phyloP scores from a whole-genome alignment of 345 rosid species.

The Salix viminalis region DNA sequence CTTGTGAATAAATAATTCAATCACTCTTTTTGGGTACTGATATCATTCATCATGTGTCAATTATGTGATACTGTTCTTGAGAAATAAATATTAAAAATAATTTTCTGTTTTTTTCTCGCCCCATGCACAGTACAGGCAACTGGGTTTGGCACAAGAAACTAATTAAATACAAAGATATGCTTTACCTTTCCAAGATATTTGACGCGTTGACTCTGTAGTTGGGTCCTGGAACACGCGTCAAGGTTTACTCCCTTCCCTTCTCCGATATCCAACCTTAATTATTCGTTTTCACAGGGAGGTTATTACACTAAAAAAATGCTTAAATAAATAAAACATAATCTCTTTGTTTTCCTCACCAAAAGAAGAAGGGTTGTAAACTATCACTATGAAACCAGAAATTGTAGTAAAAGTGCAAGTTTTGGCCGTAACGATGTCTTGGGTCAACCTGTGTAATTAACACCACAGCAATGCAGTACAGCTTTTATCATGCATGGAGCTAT shows the following conservation, averaged over 20 bases:
- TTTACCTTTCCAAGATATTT: constrained; percentile 74
- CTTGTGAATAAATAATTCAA: too few relatives aligned
- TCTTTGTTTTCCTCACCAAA: constrained; percentile 41
- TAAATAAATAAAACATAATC: background rate
- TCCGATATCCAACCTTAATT: constrained; percentile 66
- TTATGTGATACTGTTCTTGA: too few relatives aligned
- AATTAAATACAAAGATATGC: constrained; percentile 1
- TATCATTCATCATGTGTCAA: too few relatives aligned
- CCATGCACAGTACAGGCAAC: too few relatives aligned
- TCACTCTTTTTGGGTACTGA: too few relatives aligned
- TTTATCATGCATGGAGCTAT: background rate
- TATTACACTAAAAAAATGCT: too few relatives aligned
- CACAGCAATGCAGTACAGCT: background rate
- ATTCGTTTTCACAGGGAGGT: constrained; percentile 16
- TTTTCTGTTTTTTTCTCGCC: too few relatives aligned
- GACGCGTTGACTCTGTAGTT: constrained; percentile 60
- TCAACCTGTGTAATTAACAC: constrained; percentile 45
- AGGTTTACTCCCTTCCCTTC: constrained; percentile 64
- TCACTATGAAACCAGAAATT: constrained; percentile 55
- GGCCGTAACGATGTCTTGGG: constrained; percentile 70
- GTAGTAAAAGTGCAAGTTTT: constrained; percentile 57
- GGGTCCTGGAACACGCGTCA: constrained; percentile 44
- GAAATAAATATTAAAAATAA: too few relatives aligned
- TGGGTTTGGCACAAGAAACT: too few relatives aligned
- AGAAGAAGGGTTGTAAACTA: constrained; percentile 68